Conservation (phyloP, 352 stramenopile species). For the Phytopythium oedochilum region DNA sequence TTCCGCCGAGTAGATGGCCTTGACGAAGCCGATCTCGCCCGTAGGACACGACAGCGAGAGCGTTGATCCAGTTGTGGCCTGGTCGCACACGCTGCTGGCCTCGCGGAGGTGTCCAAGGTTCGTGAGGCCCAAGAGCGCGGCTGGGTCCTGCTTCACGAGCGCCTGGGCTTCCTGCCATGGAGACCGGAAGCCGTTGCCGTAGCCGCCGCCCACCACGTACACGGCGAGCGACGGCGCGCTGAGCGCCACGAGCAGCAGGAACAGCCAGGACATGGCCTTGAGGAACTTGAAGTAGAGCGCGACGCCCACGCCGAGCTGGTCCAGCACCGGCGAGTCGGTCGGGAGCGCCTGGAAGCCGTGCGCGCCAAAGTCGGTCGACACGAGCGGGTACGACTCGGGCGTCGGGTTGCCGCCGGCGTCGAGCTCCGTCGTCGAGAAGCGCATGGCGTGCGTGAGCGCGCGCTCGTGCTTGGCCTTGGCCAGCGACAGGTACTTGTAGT, state of each 20-base stretch:
- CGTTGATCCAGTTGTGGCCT: slow-evolving; percentile 38
- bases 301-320: slow-evolving; percentile 72
- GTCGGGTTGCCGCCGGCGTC: slow-evolving; percentile 52
- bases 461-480: slow-evolving; percentile 71
- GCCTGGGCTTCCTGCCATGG: slow-evolving; percentile 39
- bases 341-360: slow-evolving; percentile 72
- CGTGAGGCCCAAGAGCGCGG: slow-evolving; percentile 67
- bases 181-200: slow-evolving; percentile 20
- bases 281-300: slow-evolving; percentile 87
- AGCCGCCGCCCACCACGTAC: slow-evolving; percentile 61
- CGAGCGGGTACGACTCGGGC: slow-evolving; percentile 47
- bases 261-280: slow-evolving; percentile 83
- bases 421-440: slow-evolving; percentile 49
- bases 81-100: slow-evolving; percentile 61
- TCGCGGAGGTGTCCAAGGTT: slow-evolving; percentile 76
- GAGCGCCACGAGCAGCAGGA: slow-evolving; percentile 68
- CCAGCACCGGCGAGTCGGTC: slow-evolving; percentile 71
- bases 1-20: slow-evolving; percentile 70
- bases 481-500: slow-evolving; percentile 77
- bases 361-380: slow-evolving; percentile 69
- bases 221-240: slow-evolving; percentile 53
- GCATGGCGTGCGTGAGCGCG: slow-evolving; percentile 69
- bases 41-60: slow-evolving; percentile 61
- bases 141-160: slow-evolving; percentile 63
- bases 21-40: slow-evolving; percentile 72